Evolutionary conservation across 2,329 filamentous ascomycete genomes (phyloP), one percentile per base, ranked within the genome.

Genomic region (Geosmithia putterillii): DNA sequence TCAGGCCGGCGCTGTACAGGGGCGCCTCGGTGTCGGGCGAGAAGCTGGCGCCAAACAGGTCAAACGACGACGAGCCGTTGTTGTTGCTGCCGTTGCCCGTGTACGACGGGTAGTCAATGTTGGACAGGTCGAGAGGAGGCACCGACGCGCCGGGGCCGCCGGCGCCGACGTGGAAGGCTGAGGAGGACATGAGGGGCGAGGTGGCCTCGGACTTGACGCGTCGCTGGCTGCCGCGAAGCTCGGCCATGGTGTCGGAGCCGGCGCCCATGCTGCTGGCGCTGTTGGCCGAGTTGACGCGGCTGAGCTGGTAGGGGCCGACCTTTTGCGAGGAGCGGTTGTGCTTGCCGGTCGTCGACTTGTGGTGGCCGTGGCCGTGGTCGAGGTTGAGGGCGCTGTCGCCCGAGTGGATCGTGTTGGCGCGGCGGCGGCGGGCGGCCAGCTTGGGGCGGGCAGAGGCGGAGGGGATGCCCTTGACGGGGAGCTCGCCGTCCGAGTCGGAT

Each of bases 321-420:
- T 80, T 79, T 50, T 80, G 76, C 23, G 75, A 70, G 25, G 71
- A 69, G 50, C 75, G 75, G 52, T 71, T 68, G 58, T 74, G 74
- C 62, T 79, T 79, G 28, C 28, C 28, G 6, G 6, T 32, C 12
- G 70, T 64, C 15, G 77, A 73, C 53, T 77, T 81, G 63, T 79
- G 77, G 52, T 81, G 74, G 42, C 77, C 77, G 52, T 80, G 73
- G n/a, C 28, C 28, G 50, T 78, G 70, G 53, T 82, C 78, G 50
- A 79, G 20, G 37, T 10, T 15, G 18, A 39, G 37, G 46, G 71
- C 59, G 43, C 67, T 70, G 47, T 82, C 79, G n/a, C n/a, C 28
- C 5, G 77, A 79, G 51, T 76, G 76, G 43, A 74, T 69, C 38
- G 77, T 80, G 54, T 77, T 75, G 46, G 79, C 74, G 49, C 77